These are phyloP conservation scores for Pseudoneurospora amorphoporcata DNA, from an alignment of 495 filamentous ascomycete species.

Conservation along the genomic window DNA sequence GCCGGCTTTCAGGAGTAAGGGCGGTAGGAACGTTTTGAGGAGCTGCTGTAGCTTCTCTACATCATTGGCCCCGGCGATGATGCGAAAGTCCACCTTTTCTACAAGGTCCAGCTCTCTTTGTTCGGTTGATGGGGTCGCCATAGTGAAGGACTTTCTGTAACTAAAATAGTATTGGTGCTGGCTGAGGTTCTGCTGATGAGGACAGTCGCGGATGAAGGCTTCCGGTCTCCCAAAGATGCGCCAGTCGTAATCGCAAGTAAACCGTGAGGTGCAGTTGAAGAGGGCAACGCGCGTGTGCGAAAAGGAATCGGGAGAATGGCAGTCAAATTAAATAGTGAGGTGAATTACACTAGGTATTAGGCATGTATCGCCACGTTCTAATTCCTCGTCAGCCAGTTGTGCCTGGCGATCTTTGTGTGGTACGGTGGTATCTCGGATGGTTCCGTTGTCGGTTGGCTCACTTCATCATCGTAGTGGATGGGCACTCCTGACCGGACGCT, in stretches of 20 bases:
- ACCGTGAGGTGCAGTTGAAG: neutral
- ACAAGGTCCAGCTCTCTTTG: slow-evolving; percentile 73
- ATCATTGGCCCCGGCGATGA: slow-evolving; percentile 70
- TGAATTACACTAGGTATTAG: neutral
- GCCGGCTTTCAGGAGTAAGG: slow-evolving; percentile 72
- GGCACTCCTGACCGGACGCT: neutral
- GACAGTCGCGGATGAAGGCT: neutral
- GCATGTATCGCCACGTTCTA: neutral
- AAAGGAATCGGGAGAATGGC: neutral
- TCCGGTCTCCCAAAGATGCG: neutral
- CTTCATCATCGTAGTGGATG: neutral
- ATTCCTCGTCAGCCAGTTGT: neutral
- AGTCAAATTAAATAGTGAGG: neutral
- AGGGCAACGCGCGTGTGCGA: neutral
- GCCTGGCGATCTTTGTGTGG: neutral
- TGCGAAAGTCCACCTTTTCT: slow-evolving; percentile 81
- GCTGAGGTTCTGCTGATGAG: neutral
- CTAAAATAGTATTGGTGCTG: neutral
- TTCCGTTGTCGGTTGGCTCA: neutral
- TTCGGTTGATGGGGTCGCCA: slow-evolving; percentile 37
- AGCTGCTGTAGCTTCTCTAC: slow-evolving; percentile 69
- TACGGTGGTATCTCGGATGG: neutral
- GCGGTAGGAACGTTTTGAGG: slow-evolving; percentile 67
- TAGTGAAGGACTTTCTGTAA: slow-evolving; percentile 1
- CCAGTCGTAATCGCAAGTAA: neutral